Base-by-base conservation (phyloP, 257 asterid species). In the Jacaranda mimosifolia region DNA sequence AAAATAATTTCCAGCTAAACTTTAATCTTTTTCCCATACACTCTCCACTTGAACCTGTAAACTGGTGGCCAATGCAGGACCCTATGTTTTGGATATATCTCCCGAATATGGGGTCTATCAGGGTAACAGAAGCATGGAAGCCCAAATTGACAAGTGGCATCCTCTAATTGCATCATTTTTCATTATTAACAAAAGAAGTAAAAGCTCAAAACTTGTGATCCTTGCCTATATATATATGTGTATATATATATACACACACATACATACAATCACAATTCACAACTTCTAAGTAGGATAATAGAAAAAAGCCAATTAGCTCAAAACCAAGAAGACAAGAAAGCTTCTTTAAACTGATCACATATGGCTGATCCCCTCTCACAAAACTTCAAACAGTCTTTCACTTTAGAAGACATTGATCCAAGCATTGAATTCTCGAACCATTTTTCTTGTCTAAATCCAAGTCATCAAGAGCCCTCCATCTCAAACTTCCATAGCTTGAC, bases 331-430 rank as follows among this genome's bases (percentile, higher is more conserved):
- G 38, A 35, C 72, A 51, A 70, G 18, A 53, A 49, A 36, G 45
- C 17, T 45, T 17, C 26, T 39, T 6, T 8, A 38, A 26, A 9
- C 38, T 53, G 38, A 51, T 2, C n/a, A 4, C 3, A 40, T 9
- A 88, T 89, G 91, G 90, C 84, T 73, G 86, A 82, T 76, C 80
- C 83, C 17, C 82, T 76, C 78, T 64, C 84, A 71, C 86, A 79
- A 38, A 83, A 32, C 86, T 53, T 78, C 11, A 79, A 80, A 39
- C 77, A 84, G 0, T 66, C 86, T 19, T 73, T 78, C 82, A 76
- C 89, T 51, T 70, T 83, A 51, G 76, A 79, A 66, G 91, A 88
- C 17, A 74, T 84, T 21, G 90, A 85, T 87, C 72, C 85, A 18
- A 85, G 68, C 77, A 68, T 83, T 45, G 91, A 86, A 45, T 13